Evolutionary conservation across 75 land plant genomes (phyloP), one percentile per base, ranked within the genome.

Genomic region (Larix kaempferi): DNA sequence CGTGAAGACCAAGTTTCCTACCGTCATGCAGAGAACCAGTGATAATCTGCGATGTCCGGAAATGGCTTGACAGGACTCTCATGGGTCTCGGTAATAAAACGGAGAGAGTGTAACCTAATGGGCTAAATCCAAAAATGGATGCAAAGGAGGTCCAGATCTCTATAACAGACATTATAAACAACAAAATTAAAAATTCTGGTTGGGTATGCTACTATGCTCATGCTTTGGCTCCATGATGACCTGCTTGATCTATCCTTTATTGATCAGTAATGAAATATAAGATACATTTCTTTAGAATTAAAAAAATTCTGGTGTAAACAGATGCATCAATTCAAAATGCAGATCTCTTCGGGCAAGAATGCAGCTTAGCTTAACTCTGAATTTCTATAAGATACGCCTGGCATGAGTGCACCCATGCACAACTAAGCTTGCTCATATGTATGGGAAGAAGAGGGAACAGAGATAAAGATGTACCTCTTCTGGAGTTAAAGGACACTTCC

Each of bases 401-500:
- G 23, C 71, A 19, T 37, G 49, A 15, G 73, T 35, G 12, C 44
- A 41, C 41, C 49, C 49, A 37, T 8, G 44, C n/a, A 4, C 23
- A 69, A 16, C 54, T 49, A 33, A 16, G 29, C 5, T 33, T 65
- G 69, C 41, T 35, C 21, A 35, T 41, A 3, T 69, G 49, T 41
- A 37, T 62, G 65, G 26, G 1, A 8, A 22, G 19, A 13, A 62
- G 26, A 73, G 26, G 5, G 64, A 74, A 19, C 21, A 74, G 23
- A 12, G 26, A 33, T 21, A n/a, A 77, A 27, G 2, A 59, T 62
- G 74, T 79, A 93, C 98, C 89, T 96, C 99, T 82, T 94, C 98
- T 22, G 99, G 99, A 80, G 99, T 96, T 54, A 94, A 83, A 33
- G 99, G 99, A 78, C 97, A 96, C 83, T 96, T 96, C 57, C 99